Evolutionary conservation across 345 rosid species (phyloP).

Genomic region (Carallia brachiata): DNA sequence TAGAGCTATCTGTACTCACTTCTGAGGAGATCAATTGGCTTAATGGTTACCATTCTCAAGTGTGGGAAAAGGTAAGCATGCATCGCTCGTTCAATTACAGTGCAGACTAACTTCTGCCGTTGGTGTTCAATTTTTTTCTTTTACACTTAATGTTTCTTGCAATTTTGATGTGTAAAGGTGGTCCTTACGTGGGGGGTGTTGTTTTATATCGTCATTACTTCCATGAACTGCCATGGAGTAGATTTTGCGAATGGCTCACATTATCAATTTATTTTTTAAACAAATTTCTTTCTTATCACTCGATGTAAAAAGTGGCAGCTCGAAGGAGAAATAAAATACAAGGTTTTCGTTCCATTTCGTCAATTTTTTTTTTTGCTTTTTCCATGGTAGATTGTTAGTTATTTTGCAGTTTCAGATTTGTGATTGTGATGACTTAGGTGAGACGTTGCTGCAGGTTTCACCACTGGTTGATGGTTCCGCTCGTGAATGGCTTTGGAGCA

Average conservation of each 20-base stretch:
- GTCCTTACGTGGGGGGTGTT: too few species aligned
- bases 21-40: slow-evolving; percentile 72
- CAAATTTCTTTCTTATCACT: too few species aligned
- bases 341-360: neutral
- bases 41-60: slow-evolving; percentile 72
- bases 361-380: neutral
- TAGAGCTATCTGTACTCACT: slow-evolving; percentile 62
- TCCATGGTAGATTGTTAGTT: neutral
- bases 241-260: too few species aligned
- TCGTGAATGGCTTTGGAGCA: slow-evolving; percentile 81
- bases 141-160: too few species aligned
- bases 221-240: too few species aligned
- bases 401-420: neutral
- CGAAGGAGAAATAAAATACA: too few species aligned
- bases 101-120: neutral
- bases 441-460: slow-evolving; percentile 60
- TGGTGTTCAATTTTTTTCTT: neutral
- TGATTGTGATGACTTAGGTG: slow-evolving; percentile 1
- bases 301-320: too few species aligned
- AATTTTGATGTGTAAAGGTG: too few species aligned
- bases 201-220: too few species aligned
- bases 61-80: slow-evolving; percentile 81
- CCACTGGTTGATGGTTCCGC: slow-evolving; percentile 73
- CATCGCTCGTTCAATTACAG: neutral
- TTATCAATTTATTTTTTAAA: too few species aligned